A percentile compares a stretch with the other conserved stretches of the same genome.
Evolutionary conservation across 768 basidiomycete species (phyloP).

Genomic region (Hygrophorus russula): DNA sequence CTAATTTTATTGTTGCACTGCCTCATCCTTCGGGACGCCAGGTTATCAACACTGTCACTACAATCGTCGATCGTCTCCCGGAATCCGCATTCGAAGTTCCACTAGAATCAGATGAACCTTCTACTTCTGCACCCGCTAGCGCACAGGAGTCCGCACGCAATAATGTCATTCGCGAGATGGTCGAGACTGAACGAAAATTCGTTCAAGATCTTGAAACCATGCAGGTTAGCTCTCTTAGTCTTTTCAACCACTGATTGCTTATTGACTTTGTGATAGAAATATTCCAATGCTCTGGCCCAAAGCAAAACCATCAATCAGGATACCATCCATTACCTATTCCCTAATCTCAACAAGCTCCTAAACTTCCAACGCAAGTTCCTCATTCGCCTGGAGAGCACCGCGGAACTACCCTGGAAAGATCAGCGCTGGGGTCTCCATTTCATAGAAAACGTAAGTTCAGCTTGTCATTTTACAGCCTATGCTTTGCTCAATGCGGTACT

Average conservation of each 20-base stretch:
- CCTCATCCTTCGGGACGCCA: conserved; percentile 19
- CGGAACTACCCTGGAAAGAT: conserved; percentile 71
- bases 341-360: conserved; percentile 85
- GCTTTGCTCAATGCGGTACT: conserved; percentile 27
- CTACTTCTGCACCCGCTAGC: conserved; percentile 30
- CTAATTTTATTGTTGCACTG: conserved; percentile 1
- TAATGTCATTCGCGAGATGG: conserved; percentile 78
- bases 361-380: conserved; percentile 95
- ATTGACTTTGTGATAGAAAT: conserved; percentile 50
- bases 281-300: conserved; percentile 73
- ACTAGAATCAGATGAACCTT: conserved; percentile 31
- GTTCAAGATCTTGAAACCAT: conserved; percentile 95
- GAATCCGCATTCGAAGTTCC: conserved; percentile 57
- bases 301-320: conserved; percentile 85
- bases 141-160: conserved; percentile 59
- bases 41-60: conserved; percentile 86
- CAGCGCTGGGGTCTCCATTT: conserved; percentile 86
- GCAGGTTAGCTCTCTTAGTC: conserved; percentile 50
- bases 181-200: conserved; percentile 93
- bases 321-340: conserved; percentile 92
- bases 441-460: conserved; percentile 62
- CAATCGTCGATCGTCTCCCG: conserved; percentile 71
- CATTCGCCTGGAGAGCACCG: conserved; percentile 79
- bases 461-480: conserved; percentile 11
- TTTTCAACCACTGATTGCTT: conserved; percentile 5